Base-by-base conservation (phyloP, 129 eudicot species). In the Solidago caesia region DNA sequence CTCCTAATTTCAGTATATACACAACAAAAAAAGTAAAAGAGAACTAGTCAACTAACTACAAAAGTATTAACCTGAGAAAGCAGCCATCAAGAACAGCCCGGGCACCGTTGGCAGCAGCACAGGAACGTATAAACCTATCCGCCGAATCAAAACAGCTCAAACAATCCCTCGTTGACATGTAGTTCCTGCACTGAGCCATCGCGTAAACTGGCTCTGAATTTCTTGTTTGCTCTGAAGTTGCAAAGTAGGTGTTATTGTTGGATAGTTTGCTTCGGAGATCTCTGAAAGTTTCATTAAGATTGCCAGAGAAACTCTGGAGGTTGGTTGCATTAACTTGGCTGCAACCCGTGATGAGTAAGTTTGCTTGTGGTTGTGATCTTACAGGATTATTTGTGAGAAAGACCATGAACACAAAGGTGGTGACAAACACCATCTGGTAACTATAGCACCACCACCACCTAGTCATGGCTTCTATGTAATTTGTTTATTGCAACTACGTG, bases 71-170 rank as follows among this genome's bases (percentile, higher is more conserved):
- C 96, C 96, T 84, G 53, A 90, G 91, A 72, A 85, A 90, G 81
- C 96, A 85, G 56, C 94, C 96, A 52, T 90, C 96, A 46, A 85
- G 84, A 1, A 88, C 83, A 1, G 81, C 87, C 29, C 96, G 91
- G 55, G 85, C 96, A 25, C 96, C 96, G 27, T 80, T 90, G 0
- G 89, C 89, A 55, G 77, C 77, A 26, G 87, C 82, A 76, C 96
- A 90, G 51, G 60, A 61, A 29, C 91, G 80, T n/a, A 90, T 90
- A 33, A 45, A 66, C 8, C 46, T 10, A 27, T 79, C 85, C 0
- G 91, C 91, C 4, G 82, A 83, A 73, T 85, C 83, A 44, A 85
- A 87, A 77, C 96, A 90, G 16, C 86, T 81, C 8, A 88, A 42
- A 44, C 96, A 90, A 59, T 88, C 91, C 2, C 46, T 55, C 0